These are phyloP conservation scores for Vanderwaltozyma tropicalis DNA, from an alignment of 805 yeast genomes.

Conservation along the genomic window DNA sequence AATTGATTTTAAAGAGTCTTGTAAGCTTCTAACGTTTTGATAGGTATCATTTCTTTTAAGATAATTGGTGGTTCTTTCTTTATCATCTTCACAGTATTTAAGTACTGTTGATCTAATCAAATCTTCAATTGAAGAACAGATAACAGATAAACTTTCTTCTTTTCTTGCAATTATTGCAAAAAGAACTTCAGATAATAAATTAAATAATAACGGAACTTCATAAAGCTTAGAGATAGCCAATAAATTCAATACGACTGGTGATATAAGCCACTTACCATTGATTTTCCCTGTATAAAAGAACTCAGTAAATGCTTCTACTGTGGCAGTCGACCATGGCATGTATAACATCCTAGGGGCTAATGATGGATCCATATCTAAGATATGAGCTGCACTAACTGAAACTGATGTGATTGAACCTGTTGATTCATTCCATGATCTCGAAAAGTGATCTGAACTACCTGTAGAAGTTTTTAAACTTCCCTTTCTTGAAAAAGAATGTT, in stretches of 20 bases:
- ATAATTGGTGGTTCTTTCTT: conserved; percentile 13
- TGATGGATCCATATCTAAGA: conserved; percentile 42
- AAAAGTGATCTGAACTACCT: too few species aligned
- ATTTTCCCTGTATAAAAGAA: conserved; percentile 72
- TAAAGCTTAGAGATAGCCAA: conserved; percentile 53
- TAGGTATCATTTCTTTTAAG: conserved; percentile 21
- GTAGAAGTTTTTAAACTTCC: too few species aligned
- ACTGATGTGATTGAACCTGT: background rate
- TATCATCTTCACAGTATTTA: conserved; percentile 17
- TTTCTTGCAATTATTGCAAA: conserved; percentile 61
- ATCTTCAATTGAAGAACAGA: conserved; percentile 17
- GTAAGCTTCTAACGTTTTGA: conserved; percentile 37
- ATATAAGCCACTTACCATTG: conserved; percentile 58
- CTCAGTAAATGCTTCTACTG: conserved; percentile 59
- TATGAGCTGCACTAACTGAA: background rate
- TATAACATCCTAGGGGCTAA: conserved; percentile 59
- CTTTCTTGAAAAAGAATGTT: background rate
- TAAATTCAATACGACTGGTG: conserved; percentile 58
- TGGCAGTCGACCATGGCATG: conserved; percentile 52
- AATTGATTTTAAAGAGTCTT: conserved; percentile 43
- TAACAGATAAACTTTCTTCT: conserved; percentile 37
- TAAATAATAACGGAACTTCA: conserved; percentile 60
- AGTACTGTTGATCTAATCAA: conserved; percentile 17
- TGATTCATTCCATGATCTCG: too few species aligned
- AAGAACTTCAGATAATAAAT: conserved; percentile 54